Evolutionary conservation across 768 basidiomycete genomes (phyloP).

Genomic region (Xerocomus potaroensis): DNA sequence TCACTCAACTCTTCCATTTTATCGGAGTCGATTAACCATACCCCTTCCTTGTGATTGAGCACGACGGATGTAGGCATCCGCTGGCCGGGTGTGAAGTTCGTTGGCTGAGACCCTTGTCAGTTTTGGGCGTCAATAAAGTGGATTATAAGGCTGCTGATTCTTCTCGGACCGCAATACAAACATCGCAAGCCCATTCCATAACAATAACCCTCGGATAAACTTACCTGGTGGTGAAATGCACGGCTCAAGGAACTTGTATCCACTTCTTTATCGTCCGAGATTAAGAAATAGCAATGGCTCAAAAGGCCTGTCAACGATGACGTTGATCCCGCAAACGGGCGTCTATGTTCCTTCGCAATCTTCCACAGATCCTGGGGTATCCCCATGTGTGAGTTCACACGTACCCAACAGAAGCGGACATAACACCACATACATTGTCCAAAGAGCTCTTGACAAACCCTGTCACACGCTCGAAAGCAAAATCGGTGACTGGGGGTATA

Average conservation of each 20-base stretch:
- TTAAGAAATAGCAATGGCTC: constrained; percentile 81
- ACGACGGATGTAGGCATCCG: constrained; percentile 69
- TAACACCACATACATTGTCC: constrained; percentile 50
- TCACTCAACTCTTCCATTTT: constrained; percentile 38
- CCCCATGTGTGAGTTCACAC: not conserved
- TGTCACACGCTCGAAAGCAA: constrained; percentile 75
- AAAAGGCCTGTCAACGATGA: constrained; percentile 84
- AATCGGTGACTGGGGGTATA: constrained; percentile 75
- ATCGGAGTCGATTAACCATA: constrained; percentile 63
- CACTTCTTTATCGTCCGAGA: constrained; percentile 67
- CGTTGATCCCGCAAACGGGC: constrained; percentile 79
- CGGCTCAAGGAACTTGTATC: constrained; percentile 58
- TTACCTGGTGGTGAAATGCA: constrained; percentile 56
- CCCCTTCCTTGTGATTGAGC: constrained; percentile 60
- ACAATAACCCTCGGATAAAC: constrained; percentile 13
- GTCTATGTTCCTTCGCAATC: constrained; percentile 55
- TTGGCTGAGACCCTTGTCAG: constrained; percentile 38
- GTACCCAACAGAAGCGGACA: not conserved
- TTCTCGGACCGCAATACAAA: not conserved
- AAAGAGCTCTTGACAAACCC: constrained; percentile 75
- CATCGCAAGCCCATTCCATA: not conserved
- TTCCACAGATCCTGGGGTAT: constrained; percentile 53
- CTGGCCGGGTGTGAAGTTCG: constrained; percentile 72
- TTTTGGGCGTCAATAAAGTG: not conserved
- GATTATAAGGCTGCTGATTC: not conserved